Conservation (phyloP, 1,284 basidiomycete genomes). For the Boletus austroedulis region DNA sequence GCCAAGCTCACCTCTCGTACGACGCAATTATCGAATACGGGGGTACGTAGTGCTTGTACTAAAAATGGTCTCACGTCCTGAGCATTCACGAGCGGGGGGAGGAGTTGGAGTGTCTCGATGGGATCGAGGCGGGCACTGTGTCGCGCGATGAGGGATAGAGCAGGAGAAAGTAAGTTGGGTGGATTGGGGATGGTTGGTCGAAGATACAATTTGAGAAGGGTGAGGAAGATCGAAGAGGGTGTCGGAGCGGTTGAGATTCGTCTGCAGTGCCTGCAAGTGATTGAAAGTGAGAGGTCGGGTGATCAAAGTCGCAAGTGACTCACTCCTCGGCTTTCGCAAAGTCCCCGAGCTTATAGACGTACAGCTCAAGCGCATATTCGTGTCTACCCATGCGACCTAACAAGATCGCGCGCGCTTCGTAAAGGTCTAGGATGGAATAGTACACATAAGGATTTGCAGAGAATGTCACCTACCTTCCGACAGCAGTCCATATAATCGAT, state of each 20-base stretch:
- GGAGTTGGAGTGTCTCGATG: conserved; percentile 74
- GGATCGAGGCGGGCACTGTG: conserved; percentile 83
- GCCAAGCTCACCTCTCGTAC: conserved; percentile 67
- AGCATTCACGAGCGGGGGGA: conserved; percentile 86
- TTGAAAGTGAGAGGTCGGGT: conserved; percentile 1
- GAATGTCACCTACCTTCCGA: conserved; percentile 60
- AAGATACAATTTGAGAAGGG: conserved; percentile 85
- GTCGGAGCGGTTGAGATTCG: conserved; percentile 65
- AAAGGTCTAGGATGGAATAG: conserved; percentile 55
- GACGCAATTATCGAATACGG: conserved; percentile 67
- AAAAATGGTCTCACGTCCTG: conserved; percentile 80
- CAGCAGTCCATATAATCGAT: conserved; percentile 75
- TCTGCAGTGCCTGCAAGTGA: conserved; percentile 73
- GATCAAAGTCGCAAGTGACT: conserved; percentile 28
- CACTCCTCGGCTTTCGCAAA: conserved; percentile 86
- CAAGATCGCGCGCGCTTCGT: conserved; percentile 86
- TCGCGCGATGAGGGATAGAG: conserved; percentile 78
- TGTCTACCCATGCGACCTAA: conserved; percentile 89
- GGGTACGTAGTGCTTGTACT: conserved; percentile 64
- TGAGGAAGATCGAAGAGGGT: conserved; percentile 73
- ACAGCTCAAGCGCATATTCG: conserved; percentile 89
- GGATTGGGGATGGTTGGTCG: conserved; percentile 55
- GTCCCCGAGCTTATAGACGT: conserved; percentile 84
- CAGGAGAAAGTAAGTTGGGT: conserved; percentile 66
- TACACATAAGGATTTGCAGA: not conserved